Evolutionary conservation across 139 green algal species (phyloP), one percentile per base, ranked within the genome.

Genomic region (Zygnema cylindricum): DNA sequence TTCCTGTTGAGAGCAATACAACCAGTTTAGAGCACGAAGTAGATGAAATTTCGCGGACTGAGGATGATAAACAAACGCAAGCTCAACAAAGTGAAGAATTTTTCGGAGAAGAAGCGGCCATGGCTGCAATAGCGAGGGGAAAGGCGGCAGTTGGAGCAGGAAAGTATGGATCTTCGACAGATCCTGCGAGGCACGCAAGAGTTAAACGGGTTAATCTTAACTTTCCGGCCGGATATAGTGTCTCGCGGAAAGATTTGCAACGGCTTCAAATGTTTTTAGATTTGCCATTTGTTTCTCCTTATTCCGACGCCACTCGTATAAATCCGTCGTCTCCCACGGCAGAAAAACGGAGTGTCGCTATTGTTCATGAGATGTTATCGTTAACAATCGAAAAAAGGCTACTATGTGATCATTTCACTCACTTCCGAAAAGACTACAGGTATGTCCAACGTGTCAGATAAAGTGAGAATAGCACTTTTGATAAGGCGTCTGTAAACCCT

Each of bases 391-490:
- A 87, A n/a, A 90, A 90, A 43, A 39, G 85, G 42, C 83, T 89
- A 1, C 77, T 90, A 35, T 43, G 85, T 23, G 85, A 90, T 69
- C 85, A 90, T 40, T 49, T 90, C 81, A 90, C 85, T 33, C 85
- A 90, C 36, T 90, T 90, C 35, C 85, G 85, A 23, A 90, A 85
- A 81, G 79, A 76, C 30, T 85, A 81, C 77, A 75, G 49, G 49
- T 63, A 16, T 25, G 49, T 63, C 16, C 16, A 63, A 16, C n/a
- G n/a, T n/a, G n/a, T n/a, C n/a, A n/a, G n/a, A n/a, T n/a, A n/a
- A n/a, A n/a, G n/a, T n/a, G n/a, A n/a, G n/a, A n/a, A n/a, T n/a
- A n/a, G n/a, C n/a, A n/a, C n/a, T n/a, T n/a, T n/a, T n/a, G n/a
- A n/a, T n/a, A n/a, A n/a, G n/a, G n/a, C n/a, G n/a, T n/a, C n/a